A percentile compares a stretch with the other conserved stretches of the same genome.
Conservation (phyloP, 2,329 filamentous ascomycete species). For the Scortechinia acanthostroma region DNA sequence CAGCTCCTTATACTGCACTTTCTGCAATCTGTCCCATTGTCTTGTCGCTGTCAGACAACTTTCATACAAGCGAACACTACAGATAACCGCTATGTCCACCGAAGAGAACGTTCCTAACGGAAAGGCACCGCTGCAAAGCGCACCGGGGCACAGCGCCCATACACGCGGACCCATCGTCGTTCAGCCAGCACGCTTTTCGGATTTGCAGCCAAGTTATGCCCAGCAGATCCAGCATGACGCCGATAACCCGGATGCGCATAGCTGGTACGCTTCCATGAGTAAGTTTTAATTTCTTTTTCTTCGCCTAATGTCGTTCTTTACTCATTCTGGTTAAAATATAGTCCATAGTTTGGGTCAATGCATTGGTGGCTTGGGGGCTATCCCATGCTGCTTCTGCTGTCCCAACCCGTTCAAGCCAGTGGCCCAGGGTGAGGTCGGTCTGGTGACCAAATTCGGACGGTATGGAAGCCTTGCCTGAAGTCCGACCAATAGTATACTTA, state of each 20-base stretch:
- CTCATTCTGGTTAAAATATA: conserved; percentile 32
- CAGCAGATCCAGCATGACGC: conserved; percentile 52
- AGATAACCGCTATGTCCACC: too few species aligned
- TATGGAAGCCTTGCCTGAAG: neutral
- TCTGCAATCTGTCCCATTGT: too few species aligned
- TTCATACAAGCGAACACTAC: too few species aligned
- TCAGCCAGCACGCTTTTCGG: conserved; percentile 53
- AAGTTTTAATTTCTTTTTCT: conserved; percentile 28
- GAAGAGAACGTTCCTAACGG: too few species aligned
- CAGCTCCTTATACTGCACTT: too few species aligned
- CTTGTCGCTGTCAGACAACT: too few species aligned
- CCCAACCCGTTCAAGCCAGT: conserved; percentile 96
- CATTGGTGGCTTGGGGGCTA: conserved; percentile 74
- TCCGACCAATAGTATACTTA: conserved; percentile 15
- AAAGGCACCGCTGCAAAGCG: too few species aligned
- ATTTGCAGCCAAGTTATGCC: conserved; percentile 64
- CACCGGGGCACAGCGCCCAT: too few species aligned
- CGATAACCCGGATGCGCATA: conserved; percentile 64
- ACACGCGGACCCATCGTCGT: conserved; percentile 33
- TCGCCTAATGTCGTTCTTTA: neutral
- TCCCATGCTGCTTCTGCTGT: conserved; percentile 85
- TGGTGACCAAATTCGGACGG: conserved; percentile 84
- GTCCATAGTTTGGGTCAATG: conserved; percentile 68
- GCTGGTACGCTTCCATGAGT: conserved; percentile 89
- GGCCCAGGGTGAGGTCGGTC: conserved; percentile 83